phyloP scores from a whole-genome alignment of 2,329 filamentous ascomycete genomes.

The Mycosphaerella arachidis region DNA sequence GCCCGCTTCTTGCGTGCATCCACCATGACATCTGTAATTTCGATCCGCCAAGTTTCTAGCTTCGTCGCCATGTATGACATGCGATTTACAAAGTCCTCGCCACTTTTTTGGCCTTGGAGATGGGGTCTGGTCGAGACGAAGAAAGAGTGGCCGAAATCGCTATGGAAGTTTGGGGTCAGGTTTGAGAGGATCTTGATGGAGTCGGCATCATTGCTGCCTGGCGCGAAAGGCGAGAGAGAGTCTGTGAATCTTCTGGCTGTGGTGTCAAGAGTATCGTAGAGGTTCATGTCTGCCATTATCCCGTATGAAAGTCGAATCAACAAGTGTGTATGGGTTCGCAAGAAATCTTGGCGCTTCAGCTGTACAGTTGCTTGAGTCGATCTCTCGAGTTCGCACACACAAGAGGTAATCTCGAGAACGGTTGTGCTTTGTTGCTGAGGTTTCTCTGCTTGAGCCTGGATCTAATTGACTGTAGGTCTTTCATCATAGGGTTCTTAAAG shows the following conservation, averaged over 20 bases:
- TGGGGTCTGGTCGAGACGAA: conserved; percentile 24
- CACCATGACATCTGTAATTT: conserved; percentile 25
- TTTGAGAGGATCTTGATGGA: conserved; percentile 20
- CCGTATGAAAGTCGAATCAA: too few relatives aligned
- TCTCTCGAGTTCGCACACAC: too few relatives aligned
- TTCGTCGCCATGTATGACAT: conserved; percentile 23
- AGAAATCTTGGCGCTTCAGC: too few relatives aligned
- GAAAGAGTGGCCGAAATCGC: conserved; percentile 32
- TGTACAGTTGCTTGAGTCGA: too few relatives aligned
- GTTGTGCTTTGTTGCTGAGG: too few relatives aligned
- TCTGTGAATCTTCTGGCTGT: conserved; percentile 19
- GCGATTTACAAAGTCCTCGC: conserved; percentile 25
- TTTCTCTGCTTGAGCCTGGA: too few relatives aligned
- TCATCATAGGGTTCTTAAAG: too few relatives aligned
- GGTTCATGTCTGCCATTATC: background rate
- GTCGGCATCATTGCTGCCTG: conserved; percentile 20
- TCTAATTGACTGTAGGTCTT: too few relatives aligned
- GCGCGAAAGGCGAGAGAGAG: conserved; percentile 10
- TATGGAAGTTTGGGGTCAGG: conserved; percentile 18
- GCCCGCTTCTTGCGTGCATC: conserved; percentile 27
- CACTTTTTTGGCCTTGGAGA: conserved; percentile 19
- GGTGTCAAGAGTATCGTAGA: conserved; percentile 13
- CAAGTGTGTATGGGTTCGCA: too few relatives aligned
- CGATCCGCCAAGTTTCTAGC: conserved; percentile 24
- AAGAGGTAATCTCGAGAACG: too few relatives aligned